A percentile compares a stretch with the other conserved stretches of the same genome.
Conservation (phyloP, 2,329 filamentous ascomycete species). For the Phyllachora maydis region DNA sequence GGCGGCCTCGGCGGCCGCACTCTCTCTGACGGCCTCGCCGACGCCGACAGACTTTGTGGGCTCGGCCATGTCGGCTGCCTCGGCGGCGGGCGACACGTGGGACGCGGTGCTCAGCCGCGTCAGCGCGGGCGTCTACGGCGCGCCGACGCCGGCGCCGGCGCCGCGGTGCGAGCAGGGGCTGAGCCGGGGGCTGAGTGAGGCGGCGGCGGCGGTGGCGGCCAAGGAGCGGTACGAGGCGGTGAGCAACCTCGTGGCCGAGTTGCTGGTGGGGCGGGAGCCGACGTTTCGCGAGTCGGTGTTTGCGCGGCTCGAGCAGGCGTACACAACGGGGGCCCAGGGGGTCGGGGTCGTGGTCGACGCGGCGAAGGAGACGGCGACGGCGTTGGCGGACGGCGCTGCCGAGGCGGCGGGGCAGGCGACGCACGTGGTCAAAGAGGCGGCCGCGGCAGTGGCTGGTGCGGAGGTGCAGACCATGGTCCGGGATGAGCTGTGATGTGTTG, state of each 20-base stretch:
- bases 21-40: constrained; percentile 34
- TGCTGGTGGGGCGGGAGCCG: constrained; percentile 58
- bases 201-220: constrained; percentile 33
- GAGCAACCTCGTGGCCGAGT: constrained; percentile 52
- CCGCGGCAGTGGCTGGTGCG: too few species aligned
- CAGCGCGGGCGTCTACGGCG: constrained; percentile 50
- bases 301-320: too few species aligned
- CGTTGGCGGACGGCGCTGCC: too few species aligned
- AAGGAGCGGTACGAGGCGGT: constrained; percentile 52
- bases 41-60: constrained; percentile 33
- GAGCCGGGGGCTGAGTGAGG: constrained; percentile 31
- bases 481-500: too few species aligned
- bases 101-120: constrained; percentile 40
- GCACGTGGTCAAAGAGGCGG: too few species aligned
- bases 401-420: too few species aligned
- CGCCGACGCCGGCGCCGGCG: constrained; percentile 37
- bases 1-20: constrained; percentile 50
- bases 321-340: too few species aligned
- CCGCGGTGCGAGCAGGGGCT: constrained; percentile 29
- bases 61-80: constrained; percentile 21
- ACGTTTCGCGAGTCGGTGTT: constrained; percentile 68
- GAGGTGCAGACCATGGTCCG: too few species aligned
- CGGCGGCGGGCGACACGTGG: constrained; percentile 35
- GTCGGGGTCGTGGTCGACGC: too few species aligned
- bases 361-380: too few species aligned